These are phyloP conservation scores for Deinandra increscens DNA, from an alignment of 129 eudicot species.

Conservation along the genomic window DNA sequence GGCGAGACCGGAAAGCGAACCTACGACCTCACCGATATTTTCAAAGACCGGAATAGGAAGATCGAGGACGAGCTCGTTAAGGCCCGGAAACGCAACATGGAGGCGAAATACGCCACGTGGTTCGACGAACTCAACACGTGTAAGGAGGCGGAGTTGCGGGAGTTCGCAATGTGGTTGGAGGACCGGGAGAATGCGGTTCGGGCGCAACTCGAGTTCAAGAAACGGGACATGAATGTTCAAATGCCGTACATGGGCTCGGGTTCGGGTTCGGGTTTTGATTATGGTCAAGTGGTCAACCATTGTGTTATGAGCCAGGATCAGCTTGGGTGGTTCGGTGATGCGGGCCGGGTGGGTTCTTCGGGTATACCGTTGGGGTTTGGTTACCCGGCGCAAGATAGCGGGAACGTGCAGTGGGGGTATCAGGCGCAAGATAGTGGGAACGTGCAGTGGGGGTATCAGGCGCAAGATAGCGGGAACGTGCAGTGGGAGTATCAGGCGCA, in stretches of 20 bases:
- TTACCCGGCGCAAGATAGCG: slow-evolving; percentile 21
- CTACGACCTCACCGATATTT: slow-evolving; percentile 38
- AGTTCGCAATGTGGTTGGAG: slow-evolving; percentile 28
- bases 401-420: slow-evolving; percentile 25
- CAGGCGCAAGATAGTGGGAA: slow-evolving; percentile 21
- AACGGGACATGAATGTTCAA: slow-evolving; percentile 16
- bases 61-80: slow-evolving; percentile 52
- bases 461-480: no score
- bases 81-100: slow-evolving; percentile 41
- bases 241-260: not conserved
- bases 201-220: slow-evolving; percentile 29
- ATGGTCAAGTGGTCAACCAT: slow-evolving; percentile 20
- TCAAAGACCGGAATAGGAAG: slow-evolving; percentile 44
- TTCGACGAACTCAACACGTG: slow-evolving; percentile 26
- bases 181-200: slow-evolving; percentile 28
- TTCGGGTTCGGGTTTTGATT: slow-evolving; percentile 5
- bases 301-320: no score
- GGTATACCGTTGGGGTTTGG: slow-evolving; percentile 12
- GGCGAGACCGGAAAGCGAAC: slow-evolving; percentile 32
- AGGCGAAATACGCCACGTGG: slow-evolving; percentile 50
- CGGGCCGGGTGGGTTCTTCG: not conserved
- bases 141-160: slow-evolving; percentile 29
- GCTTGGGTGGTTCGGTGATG: slow-evolving; percentile 22
- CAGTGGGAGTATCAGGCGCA: no score
- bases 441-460: slow-evolving; percentile 23